Evolutionary conservation across 208 protist species (phyloP), one percentile per base, ranked within the genome.

Genomic region (Angomonas deanei): DNA sequence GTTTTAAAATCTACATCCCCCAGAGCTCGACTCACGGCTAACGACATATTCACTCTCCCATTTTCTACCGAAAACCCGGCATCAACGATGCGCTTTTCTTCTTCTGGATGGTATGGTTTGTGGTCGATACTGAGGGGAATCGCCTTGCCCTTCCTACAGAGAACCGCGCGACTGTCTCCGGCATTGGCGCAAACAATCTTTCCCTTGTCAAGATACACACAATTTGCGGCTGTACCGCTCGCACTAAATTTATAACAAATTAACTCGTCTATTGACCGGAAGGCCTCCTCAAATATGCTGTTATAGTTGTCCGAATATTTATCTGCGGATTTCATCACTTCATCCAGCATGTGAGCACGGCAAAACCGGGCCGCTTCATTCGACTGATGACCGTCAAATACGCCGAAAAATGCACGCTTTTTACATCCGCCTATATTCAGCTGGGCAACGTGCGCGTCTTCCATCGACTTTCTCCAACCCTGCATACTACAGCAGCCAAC

Each of bases 1-100:
- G 70, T 74, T 66, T 97, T 97, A 69, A 97, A 98, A 28, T 90
- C 80, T 10, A 96, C 92, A 75, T 98, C 96, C 32, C 96, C 96
- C 30, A 98, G 68, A 0, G 95, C 93, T 23, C 96, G 75, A 38
- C 88, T 96, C n/a, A 98, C 79, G 11, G 93, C 93, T 6, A 98
- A 69, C 3, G 78, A 85, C 42, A 96, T 94, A 66, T 97, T 96
- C 1, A 98, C 86, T 54, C 96, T 84, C 3, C 90, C 91, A 36
- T 84, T 84, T 42, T 88, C 77, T 17, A 97, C 80, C 15, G 77
- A 77, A n/a, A 88, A 91, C 11, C 93, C 94, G 28, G 88, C 83
- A 23, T 78, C 74, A 11, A 92, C 56, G 68, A 98, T 96, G 27
- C 94, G 85, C 27, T 54, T 70, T 56, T 84, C 69, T 68, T 98